Evolutionary conservation across 495 filamentous ascomycete species (phyloP).

Genomic region (Rusavskia elegans): DNA sequence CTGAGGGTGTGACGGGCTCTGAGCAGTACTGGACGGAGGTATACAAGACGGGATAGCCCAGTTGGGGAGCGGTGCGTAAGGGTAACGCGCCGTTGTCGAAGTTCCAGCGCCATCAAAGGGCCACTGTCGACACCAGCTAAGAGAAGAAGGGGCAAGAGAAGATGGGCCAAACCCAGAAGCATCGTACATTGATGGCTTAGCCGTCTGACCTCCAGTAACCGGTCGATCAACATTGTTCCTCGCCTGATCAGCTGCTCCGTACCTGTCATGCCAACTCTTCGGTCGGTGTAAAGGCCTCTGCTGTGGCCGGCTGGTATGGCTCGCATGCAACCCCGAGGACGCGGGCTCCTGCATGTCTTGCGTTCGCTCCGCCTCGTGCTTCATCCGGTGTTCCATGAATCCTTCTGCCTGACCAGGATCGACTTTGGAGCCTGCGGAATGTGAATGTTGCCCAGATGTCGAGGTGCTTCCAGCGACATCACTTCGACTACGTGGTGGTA

Average conservation of each 20-base stretch:
- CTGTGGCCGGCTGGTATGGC: neutral
- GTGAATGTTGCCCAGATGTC: neutral
- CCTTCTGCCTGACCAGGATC: conserved; percentile 3
- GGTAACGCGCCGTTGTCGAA: conserved; percentile 1
- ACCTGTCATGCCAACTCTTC: conserved; percentile 11
- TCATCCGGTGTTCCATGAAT: conserved; percentile 7
- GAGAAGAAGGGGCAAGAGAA: conserved; percentile 9
- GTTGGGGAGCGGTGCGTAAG: neutral
- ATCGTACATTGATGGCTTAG: conserved; percentile 12
- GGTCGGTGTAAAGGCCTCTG: conserved; percentile 6
- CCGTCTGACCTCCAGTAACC: neutral
- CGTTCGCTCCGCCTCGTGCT: conserved; percentile 4
- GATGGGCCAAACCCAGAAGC: conserved; percentile 14
- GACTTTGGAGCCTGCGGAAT: neutral
- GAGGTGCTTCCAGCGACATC: neutral
- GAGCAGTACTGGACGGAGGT: neutral
- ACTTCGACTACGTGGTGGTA: neutral
- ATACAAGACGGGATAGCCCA: conserved; percentile 10
- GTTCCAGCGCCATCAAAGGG: conserved; percentile 1
- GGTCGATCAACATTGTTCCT: neutral
- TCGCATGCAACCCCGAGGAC: neutral
- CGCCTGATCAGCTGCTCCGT: neutral
- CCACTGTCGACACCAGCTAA: conserved; percentile 10
- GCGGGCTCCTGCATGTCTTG: neutral
- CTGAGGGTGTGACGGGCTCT: neutral